Evolutionary conservation across 306 rosid species (phyloP).

Genomic region (Crataegus laevigata): DNA sequence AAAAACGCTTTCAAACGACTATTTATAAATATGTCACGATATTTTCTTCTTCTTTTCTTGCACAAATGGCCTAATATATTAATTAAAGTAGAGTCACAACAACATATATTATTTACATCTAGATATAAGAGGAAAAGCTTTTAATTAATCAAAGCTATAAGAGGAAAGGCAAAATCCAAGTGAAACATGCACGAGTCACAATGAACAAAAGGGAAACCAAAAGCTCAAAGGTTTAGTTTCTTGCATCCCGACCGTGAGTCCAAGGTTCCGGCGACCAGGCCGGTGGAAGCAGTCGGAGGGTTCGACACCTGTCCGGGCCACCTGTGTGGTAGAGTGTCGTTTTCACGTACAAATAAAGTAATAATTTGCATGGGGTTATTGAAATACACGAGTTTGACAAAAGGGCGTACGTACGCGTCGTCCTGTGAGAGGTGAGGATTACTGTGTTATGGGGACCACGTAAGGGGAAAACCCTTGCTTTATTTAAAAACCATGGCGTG

Average conservation of each 20-base stretch:
- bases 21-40: too few relatives aligned
- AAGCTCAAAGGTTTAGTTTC: constrained; percentile 3
- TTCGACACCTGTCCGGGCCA: constrained; percentile 35
- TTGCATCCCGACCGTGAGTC: constrained; percentile 27
- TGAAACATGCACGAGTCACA: background rate
- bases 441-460: constrained; percentile 30
- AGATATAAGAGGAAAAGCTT: background rate
- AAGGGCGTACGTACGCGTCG: constrained; percentile 37
- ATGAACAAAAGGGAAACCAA: background rate
- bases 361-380: constrained; percentile 45
- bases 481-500: constrained; percentile 46
- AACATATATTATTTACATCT: background rate
- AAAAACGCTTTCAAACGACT: too few relatives aligned
- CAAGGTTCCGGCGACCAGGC: constrained; percentile 16
- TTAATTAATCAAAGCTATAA: background rate
- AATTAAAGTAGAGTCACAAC: background rate
- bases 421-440: constrained; percentile 4
- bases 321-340: constrained; percentile 26
- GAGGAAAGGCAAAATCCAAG: background rate
- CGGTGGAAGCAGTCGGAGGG: constrained; percentile 12
- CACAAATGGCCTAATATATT: too few relatives aligned
- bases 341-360: constrained; percentile 34
- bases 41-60: too few relatives aligned
- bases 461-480: constrained; percentile 6
- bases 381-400: constrained; percentile 33